A percentile compares a stretch with the other conserved stretches of the same genome.
Conservation (phyloP, 768 basidiomycete species). For the Mycena latifolia region DNA sequence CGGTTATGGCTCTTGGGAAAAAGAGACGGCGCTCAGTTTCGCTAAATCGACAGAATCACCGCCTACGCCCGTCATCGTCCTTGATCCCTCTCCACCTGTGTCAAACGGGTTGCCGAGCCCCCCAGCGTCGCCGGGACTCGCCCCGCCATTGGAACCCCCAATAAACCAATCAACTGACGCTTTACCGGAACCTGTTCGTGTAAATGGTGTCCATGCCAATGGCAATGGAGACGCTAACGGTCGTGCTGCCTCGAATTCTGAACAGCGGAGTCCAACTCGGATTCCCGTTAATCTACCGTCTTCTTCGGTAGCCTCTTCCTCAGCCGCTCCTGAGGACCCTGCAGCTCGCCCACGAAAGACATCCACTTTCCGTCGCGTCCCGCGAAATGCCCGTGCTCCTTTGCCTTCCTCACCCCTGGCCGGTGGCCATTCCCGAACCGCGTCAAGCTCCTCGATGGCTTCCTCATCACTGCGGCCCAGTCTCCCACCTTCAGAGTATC, state of each 20-base stretch:
- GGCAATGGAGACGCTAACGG: conserved; percentile 15
- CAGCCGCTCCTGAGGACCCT: conserved; percentile 22
- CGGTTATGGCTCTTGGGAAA: conserved; percentile 28
- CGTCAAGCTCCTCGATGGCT: conserved; percentile 43
- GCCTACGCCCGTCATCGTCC: conserved; percentile 25
- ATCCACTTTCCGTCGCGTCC: conserved; percentile 68
- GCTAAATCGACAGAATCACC: conserved; percentile 24
- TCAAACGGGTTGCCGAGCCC: conserved; percentile 31
- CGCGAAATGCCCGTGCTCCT: conserved; percentile 50
- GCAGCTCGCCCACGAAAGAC: conserved; percentile 45
- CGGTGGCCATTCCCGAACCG: conserved; percentile 39
- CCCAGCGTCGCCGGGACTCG: conserved; percentile 14
- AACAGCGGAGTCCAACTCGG: conserved; percentile 10
- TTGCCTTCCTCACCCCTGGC: conserved; percentile 50
- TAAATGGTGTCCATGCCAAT: conserved; percentile 8
- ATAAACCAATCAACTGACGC: not conserved
- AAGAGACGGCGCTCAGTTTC: conserved; percentile 20
- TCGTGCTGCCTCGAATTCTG: conserved; percentile 7
- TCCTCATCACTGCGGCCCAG: conserved; percentile 25
- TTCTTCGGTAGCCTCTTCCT: conserved; percentile 20
- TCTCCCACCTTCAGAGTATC: conserved; percentile 21
- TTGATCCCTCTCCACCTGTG: conserved; percentile 38
- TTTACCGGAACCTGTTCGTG: conserved; percentile 16
- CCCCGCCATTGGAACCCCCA: conserved; percentile 3
- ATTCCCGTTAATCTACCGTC: conserved; percentile 14